Conservation (phyloP, 495 filamentous ascomycete genomes). For the Talaromyces proteolyticus region DNA sequence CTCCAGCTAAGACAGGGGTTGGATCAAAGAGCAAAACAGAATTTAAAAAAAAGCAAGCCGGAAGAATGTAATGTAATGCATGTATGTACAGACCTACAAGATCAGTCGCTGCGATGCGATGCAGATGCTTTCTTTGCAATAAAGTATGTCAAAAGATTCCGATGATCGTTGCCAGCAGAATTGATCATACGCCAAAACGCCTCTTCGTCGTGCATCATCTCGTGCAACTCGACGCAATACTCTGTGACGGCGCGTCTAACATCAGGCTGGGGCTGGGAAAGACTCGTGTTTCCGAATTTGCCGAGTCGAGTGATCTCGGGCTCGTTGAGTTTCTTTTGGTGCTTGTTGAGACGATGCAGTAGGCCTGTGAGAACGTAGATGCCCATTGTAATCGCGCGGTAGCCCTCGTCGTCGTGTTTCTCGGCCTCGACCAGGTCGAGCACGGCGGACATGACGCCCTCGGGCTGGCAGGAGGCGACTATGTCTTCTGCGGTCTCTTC, state of each 20-base stretch:
- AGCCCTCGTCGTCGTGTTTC: slow-evolving; percentile 19
- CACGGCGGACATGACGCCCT: slow-evolving; percentile 44
- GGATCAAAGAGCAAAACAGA: too few species aligned
- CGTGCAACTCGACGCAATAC: slow-evolving; percentile 69
- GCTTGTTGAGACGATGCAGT: slow-evolving; percentile 12
- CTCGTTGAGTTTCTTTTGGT: slow-evolving; percentile 13
- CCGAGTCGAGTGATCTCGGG: slow-evolving; percentile 35
- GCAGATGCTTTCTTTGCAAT: slow-evolving; percentile 48
- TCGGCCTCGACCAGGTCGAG: slow-evolving; percentile 39
- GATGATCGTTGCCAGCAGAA: slow-evolving; percentile 57
- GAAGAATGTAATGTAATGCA: background rate
- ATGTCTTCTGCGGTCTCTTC: slow-evolving; percentile 53
- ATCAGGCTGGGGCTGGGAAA: slow-evolving; percentile 69
- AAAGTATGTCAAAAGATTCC: slow-evolving; percentile 79
- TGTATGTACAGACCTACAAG: background rate
- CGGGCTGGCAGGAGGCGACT: slow-evolving; percentile 35
- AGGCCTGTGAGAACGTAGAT: slow-evolving; percentile 51
- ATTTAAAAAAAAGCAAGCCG: background rate
- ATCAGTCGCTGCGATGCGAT: background rate
- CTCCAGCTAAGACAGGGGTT: too few species aligned
- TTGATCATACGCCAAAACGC: slow-evolving; percentile 61
- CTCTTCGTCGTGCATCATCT: slow-evolving; percentile 52
- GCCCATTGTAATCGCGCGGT: slow-evolving; percentile 47
- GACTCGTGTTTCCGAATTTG: slow-evolving; percentile 49
- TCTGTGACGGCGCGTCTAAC: slow-evolving; percentile 74